These are phyloP conservation scores for Nadsonia fulvescens DNA, from an alignment of 805 yeast genomes.

Conservation along the genomic window DNA sequence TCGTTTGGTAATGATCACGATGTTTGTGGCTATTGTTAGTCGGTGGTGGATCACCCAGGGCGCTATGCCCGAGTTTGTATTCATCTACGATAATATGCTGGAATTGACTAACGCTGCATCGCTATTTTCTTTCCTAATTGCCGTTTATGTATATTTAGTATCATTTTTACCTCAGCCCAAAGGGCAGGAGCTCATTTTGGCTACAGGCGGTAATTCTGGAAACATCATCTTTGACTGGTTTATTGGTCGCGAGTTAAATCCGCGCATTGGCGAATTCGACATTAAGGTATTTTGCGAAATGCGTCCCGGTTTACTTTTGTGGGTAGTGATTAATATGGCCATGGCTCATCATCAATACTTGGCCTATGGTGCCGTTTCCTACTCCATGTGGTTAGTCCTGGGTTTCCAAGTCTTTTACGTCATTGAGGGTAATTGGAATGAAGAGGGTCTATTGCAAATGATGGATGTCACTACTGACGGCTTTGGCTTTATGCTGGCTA, in stretches of 20 bases:
- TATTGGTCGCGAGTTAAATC: constrained; percentile 91
- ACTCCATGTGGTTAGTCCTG: constrained; percentile 55
- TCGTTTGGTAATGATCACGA: constrained; percentile 28
- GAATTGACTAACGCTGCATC: constrained; percentile 47
- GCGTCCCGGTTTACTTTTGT: constrained; percentile 82
- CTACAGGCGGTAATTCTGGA: constrained; percentile 76
- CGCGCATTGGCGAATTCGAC: constrained; percentile 71
- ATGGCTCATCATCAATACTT: constrained; percentile 69
- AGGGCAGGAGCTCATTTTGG: constrained; percentile 54
- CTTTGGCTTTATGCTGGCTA: constrained; percentile 87
- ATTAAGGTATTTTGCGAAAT: constrained; percentile 84
- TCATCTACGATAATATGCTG: constrained; percentile 48
- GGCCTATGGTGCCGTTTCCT: constrained; percentile 37
- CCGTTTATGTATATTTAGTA: constrained; percentile 43
- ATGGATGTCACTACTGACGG: constrained; percentile 95
- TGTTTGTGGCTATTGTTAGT: constrained; percentile 24
- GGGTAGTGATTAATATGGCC: constrained; percentile 64
- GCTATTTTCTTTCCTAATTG: constrained; percentile 42
- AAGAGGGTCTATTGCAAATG: constrained; percentile 80
- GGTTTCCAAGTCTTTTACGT: constrained; percentile 64
- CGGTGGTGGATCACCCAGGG: constrained; percentile 37
- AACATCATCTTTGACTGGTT: constrained; percentile 76
- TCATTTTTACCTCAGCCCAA: constrained; percentile 46
- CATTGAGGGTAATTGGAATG: constrained; percentile 82
- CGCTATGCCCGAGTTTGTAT: constrained; percentile 61